These are phyloP conservation scores for Lasiodiplodia sp. DNA, from an alignment of 2,329 filamentous ascomycete species.

Conservation along the genomic window DNA sequence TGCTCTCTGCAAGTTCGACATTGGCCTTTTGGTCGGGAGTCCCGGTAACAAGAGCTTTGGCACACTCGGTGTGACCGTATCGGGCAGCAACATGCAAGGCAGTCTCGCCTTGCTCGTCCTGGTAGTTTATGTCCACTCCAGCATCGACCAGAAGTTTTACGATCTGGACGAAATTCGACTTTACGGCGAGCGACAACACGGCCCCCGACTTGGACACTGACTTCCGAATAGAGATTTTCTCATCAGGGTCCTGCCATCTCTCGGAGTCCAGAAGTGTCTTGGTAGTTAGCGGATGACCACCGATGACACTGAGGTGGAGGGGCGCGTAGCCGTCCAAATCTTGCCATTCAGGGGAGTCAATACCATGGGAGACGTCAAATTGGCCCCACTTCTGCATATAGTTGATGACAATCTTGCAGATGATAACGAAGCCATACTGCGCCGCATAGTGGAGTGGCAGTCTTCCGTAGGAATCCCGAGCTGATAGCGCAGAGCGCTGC, in stretches of 20 bases:
- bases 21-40: slow-evolving; percentile 75
- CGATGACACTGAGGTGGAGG: slow-evolving; percentile 89
- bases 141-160: slow-evolving; percentile 88
- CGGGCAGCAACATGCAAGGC: slow-evolving; percentile 90
- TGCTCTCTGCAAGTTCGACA: slow-evolving; percentile 78
- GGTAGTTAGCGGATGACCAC: slow-evolving; percentile 87
- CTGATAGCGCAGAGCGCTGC: slow-evolving; percentile 72
- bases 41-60: slow-evolving; percentile 75
- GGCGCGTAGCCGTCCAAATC: slow-evolving; percentile 91
- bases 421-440: slow-evolving; percentile 91
- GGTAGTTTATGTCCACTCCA: slow-evolving; percentile 91
- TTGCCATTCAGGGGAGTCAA: slow-evolving; percentile 89
- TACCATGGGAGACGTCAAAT: slow-evolving; percentile 83
- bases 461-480: slow-evolving; percentile 80
- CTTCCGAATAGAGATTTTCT: slow-evolving; percentile 71
- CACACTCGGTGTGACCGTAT: slow-evolving; percentile 84
- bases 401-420: slow-evolving; percentile 85
- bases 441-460: slow-evolving; percentile 92
- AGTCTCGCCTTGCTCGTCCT: slow-evolving; percentile 88
- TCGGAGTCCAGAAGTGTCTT: slow-evolving; percentile 81
- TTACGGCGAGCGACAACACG: slow-evolving; percentile 86
- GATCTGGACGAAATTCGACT: slow-evolving; percentile 84
- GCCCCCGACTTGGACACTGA: slow-evolving; percentile 82
- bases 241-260: slow-evolving; percentile 72
- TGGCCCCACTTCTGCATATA: slow-evolving; percentile 89